Evolutionary conservation across 306 rosid genomes (phyloP).

Genomic region (Bauhinia variegata): DNA sequence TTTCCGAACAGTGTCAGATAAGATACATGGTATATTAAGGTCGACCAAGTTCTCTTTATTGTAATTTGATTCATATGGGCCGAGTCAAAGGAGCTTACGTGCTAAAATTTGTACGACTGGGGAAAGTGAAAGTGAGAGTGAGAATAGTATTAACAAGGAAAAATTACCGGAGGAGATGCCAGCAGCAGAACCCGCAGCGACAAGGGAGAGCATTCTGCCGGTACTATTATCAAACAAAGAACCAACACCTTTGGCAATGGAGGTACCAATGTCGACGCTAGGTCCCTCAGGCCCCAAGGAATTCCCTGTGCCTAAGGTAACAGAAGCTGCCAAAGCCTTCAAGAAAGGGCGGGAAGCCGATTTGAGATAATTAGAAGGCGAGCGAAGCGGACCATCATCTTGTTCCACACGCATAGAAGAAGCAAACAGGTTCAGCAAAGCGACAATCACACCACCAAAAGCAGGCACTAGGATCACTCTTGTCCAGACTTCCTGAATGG

Average conservation of each 20-base stretch:
- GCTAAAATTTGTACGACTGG: neutral
- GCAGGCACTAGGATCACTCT: constrained; percentile 79
- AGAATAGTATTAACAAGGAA: constrained; percentile 2
- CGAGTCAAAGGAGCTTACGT: no score
- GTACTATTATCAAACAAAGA: constrained; percentile 51
- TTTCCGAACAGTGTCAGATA: no score
- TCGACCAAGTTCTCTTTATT: neutral
- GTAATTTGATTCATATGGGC: no score
- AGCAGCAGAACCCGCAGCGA: constrained; percentile 95
- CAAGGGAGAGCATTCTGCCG: constrained; percentile 59
- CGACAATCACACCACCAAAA: constrained; percentile 69
- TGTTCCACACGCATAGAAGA: constrained; percentile 28
- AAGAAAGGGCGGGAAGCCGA: constrained; percentile 66
- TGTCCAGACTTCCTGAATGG: constrained; percentile 58
- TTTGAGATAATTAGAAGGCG: constrained; percentile 39
- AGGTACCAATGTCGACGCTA: constrained; percentile 83
- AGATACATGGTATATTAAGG: neutral
- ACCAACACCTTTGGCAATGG: constrained; percentile 73
- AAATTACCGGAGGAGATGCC: constrained; percentile 79
- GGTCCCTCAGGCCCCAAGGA: constrained; percentile 97
- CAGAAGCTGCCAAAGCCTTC: constrained; percentile 73
- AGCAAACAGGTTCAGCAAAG: constrained; percentile 54
- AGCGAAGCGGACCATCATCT: constrained; percentile 29
- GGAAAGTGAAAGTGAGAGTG: neutral
- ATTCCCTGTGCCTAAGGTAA: constrained; percentile 88